Conservation (phyloP, 1,284 basidiomycete species). For the Cryptococcus sp. region DNA sequence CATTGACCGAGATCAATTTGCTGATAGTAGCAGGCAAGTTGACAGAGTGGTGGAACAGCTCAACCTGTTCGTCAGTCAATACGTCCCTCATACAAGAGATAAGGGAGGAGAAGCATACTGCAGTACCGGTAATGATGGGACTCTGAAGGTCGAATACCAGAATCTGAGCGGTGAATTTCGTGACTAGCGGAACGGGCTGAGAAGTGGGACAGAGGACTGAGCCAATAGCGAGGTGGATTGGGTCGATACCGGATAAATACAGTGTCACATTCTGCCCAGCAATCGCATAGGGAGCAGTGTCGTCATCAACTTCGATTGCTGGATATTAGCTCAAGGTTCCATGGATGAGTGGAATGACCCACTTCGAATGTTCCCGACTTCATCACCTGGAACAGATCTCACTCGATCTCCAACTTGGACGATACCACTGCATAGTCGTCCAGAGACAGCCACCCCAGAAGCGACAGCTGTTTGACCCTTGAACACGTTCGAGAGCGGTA, state of each 20-base stretch:
- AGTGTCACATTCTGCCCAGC: constrained; percentile 86
- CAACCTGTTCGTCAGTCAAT: constrained; percentile 56
- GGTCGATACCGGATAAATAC: constrained; percentile 78
- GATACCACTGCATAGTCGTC: constrained; percentile 81
- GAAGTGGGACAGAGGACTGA: constrained; percentile 77
- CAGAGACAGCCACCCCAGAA: constrained; percentile 72
- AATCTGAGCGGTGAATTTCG: constrained; percentile 75
- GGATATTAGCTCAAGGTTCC: neutral
- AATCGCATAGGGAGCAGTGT: constrained; percentile 75
- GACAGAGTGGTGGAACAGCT: constrained; percentile 89
- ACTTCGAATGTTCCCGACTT: constrained; percentile 79
- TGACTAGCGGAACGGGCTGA: constrained; percentile 67
- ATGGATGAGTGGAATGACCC: constrained; percentile 18
- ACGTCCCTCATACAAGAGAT: neutral
- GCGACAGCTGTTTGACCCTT: constrained; percentile 70
- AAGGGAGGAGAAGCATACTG: constrained; percentile 53
- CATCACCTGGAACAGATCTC: constrained; percentile 86
- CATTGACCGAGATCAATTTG: constrained; percentile 71
- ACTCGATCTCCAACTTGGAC: constrained; percentile 88
- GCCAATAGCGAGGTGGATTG: constrained; percentile 80
- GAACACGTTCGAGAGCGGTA: constrained; percentile 95
- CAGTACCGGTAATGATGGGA: constrained; percentile 82
- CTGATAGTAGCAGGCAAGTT: constrained; percentile 85
- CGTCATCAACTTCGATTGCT: constrained; percentile 86
- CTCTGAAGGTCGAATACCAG: constrained; percentile 90